Evolutionary conservation across 352 stramenopile genomes (phyloP), one percentile per base, ranked within the genome.

Genomic region (Pythium phragmitis): DNA sequence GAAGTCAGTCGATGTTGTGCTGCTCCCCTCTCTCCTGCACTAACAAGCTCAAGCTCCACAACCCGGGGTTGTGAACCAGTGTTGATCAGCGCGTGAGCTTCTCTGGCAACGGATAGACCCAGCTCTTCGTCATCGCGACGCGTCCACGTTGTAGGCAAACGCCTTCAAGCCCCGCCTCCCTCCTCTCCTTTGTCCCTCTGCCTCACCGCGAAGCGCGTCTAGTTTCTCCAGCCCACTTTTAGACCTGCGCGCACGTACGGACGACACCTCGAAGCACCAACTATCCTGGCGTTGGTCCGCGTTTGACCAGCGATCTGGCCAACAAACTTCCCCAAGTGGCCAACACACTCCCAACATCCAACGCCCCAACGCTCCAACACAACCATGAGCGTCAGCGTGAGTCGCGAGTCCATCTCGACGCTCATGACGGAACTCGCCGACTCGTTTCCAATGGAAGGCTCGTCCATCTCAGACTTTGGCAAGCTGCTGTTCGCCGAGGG

Each of bases 401-500:
- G 80, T 62, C 83, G 83, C 46, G 85, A 94, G 68, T 94, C 85
- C 34, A 92, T 92, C 69, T 89, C 80, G 45, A 92, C 87, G 66
- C 79, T 94, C 64, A 94, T 94, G 82, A 88, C 77, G 42, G 84
- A 92, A 72, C 77, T 94, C 30, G 83, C 89, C 30, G 85, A 92
- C 59, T 85, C 74, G 41, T 91, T 92, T 72, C 85, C 85, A 19
- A 87, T 92, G 62, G 85, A 94, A 59, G 72, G 85, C 37, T 73
- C 83, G 65, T 92, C 83, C 39, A 94, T 94, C 70, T 94, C 85
- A 63, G 83, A 94, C 72, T 92, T 94, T 69, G 85, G 85, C 73
- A 94, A 94, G 65, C 59, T 94, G 50, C 75, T 94, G 41, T 94
- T 94, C 68, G 84, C 85, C 17, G 85, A 94, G 64, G 83, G 83